Evolutionary conservation across 2,329 filamentous ascomycete genomes (phyloP).

Genomic region (Pseudogymnoascus sp.): DNA sequence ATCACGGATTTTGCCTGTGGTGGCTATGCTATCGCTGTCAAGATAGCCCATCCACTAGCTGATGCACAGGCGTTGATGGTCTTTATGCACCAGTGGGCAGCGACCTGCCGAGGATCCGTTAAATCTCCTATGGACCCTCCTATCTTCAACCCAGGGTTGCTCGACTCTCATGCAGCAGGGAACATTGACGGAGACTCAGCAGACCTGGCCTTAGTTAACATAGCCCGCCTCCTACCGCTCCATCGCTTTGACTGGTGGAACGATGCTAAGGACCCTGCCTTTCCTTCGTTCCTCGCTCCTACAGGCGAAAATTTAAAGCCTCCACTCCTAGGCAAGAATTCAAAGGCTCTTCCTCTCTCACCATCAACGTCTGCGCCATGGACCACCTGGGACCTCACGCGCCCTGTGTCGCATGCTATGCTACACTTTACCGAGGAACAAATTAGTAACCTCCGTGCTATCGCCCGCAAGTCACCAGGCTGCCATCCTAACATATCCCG

Average conservation of each 20-base stretch:
- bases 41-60: slow-evolving; percentile 37
- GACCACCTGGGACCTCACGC: slow-evolving; percentile 35
- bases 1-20: slow-evolving; percentile 35
- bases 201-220: slow-evolving; percentile 22
- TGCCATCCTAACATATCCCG: background rate
- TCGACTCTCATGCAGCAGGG: slow-evolving; percentile 31
- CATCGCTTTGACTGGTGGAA: slow-evolving; percentile 42
- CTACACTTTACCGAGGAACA: slow-evolving; percentile 34
- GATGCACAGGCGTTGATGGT: slow-evolving; percentile 37
- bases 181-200: slow-evolving; percentile 24
- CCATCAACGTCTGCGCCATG: slow-evolving; percentile 32
- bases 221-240: slow-evolving; percentile 34
- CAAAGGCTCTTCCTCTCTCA: slow-evolving; percentile 18
- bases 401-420: slow-evolving; percentile 27
- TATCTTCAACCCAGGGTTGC: slow-evolving; percentile 34
- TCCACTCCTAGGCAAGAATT: background rate
- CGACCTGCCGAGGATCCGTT: slow-evolving; percentile 20
- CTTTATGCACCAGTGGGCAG: slow-evolving; percentile 38
- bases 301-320: background rate
- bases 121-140: slow-evolving; percentile 19
- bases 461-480: slow-evolving; percentile 30
- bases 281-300: background rate
- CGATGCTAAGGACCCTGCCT: slow-evolving; percentile 11
- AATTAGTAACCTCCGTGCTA: slow-evolving; percentile 20
- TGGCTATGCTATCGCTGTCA: slow-evolving; percentile 35